Percentiles rank a stretch among this genome's conserved stretches.
Conservation (phyloP, 306 rosid species). For the Quercus variabilis region DNA sequence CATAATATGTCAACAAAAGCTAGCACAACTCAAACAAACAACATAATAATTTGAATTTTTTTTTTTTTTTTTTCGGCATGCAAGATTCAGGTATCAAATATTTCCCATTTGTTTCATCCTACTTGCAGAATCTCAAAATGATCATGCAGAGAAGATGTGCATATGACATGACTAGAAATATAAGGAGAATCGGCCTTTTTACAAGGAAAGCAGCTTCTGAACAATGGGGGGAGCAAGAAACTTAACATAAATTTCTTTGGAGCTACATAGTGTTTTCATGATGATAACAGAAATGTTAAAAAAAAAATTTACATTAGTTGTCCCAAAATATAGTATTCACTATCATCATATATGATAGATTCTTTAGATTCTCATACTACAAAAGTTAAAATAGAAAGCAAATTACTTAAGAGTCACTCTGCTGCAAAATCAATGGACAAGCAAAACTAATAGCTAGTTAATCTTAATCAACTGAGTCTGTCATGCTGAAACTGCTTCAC, state of each 20-base stretch:
- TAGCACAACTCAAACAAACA: neutral
- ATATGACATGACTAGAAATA: neutral
- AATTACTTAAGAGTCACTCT: neutral
- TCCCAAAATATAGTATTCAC: neutral
- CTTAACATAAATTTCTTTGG: neutral
- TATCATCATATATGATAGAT: neutral
- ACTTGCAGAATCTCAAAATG: neutral
- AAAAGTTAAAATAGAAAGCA: neutral
- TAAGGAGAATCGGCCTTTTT: neutral
- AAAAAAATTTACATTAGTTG: neutral
- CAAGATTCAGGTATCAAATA: neutral
- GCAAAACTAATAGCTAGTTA: neutral
- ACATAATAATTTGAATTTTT: neutral
- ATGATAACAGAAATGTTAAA: neutral
- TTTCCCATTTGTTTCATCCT: neutral
- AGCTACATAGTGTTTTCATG: no score
- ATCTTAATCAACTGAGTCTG: neutral
- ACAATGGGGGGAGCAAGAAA: neutral
- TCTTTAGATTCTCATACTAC: neutral
- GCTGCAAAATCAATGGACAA: neutral
- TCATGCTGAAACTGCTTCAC: neutral
- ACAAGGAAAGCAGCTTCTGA: neutral
- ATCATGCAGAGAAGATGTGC: neutral
- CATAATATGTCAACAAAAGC: neutral
- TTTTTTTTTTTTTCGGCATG: neutral